Base-by-base conservation (phyloP, 805 yeast species). In the Wickerhamomyces chaumierensis region DNA sequence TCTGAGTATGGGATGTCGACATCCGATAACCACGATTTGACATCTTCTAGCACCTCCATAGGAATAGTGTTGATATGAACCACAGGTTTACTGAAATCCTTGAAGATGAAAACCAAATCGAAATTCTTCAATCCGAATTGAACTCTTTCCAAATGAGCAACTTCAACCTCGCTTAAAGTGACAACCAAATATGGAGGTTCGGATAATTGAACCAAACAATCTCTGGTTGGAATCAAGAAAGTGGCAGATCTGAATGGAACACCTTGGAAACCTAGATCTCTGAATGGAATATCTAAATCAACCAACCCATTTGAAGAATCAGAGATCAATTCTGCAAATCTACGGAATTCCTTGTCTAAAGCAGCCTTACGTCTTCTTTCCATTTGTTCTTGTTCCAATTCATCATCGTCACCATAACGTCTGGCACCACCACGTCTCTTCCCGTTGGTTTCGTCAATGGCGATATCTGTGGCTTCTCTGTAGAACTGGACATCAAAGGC, bases 401-500 rank as follows among this genome's bases (percentile, higher is more conserved):
- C 98, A 60, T 92, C 98, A 60, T 92, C 98, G 58, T 92, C 98
- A 35, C 98, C 98, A 57, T 92, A 92, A 54, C 92, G 65, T 57
- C 92, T 67, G 27, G 48, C 51, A 58, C 80, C 79, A 60, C 80
- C 81, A 47, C 73, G 74, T 60, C 96, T 78, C 64, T 85, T 81
- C 45, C 95, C 80, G 47, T 96, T 95, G 16, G 98, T 92, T 62
- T 92, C 98, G 61, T 92, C 98, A 52, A 87, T 87, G 3, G 94
- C 78, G 70, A 87, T 82, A 56, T 92, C 98, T 23, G 94, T 78
- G 12, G 96, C 97, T 60, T 92, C 98, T 46, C 97, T 72, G 66
- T 88, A 92, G 57, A 92, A 87, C 64, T 92, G 98, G 35, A 92
- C 85, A 53, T 92, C 97, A 59, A 79, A 81, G 0, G 96, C 86